Conservation (phyloP, 495 filamentous ascomycete species). For the Penicillium lagena region DNA sequence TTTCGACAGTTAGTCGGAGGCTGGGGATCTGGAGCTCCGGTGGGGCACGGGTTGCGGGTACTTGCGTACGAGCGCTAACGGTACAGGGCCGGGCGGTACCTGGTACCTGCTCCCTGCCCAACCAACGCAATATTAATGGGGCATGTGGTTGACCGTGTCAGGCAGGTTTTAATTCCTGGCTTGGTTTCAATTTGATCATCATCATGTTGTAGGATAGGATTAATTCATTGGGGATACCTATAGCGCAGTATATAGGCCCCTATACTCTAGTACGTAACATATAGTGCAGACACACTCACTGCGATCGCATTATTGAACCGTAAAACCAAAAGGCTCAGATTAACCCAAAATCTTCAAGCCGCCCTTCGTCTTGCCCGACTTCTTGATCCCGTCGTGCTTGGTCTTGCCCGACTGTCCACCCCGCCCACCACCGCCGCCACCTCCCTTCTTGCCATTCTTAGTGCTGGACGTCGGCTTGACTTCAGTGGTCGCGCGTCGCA, state of each 20-base stretch:
- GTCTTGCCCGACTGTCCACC: slow-evolving; percentile 29
- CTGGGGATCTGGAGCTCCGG: slow-evolving; percentile 5
- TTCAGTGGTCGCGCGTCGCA: slow-evolving; percentile 85
- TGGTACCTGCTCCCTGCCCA: neutral
- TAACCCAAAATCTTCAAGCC: slow-evolving; percentile 73
- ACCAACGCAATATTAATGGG: too few relatives aligned
- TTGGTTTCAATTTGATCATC: too few relatives aligned
- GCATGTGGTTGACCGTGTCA: too few relatives aligned
- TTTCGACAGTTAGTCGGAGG: slow-evolving; percentile 9
- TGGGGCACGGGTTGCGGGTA: too few relatives aligned
- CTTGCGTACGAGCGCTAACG: too few relatives aligned
- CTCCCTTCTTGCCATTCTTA: slow-evolving; percentile 40
- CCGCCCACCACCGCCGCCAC: slow-evolving; percentile 27
- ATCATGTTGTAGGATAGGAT: too few relatives aligned
- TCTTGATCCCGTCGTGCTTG: slow-evolving; percentile 67
- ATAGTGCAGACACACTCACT: too few relatives aligned
- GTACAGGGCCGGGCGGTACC: neutral
- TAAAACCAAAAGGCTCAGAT: slow-evolving; percentile 7
- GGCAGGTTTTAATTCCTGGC: too few relatives aligned
- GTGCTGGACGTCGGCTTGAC: slow-evolving; percentile 58
- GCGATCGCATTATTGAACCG: neutral
- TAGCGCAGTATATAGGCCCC: too few relatives aligned
- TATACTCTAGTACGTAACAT: too few relatives aligned
- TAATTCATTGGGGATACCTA: too few relatives aligned
- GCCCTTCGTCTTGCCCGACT: slow-evolving; percentile 70